These are phyloP conservation scores for Porphyridium purpureum DNA, from an alignment of 23 red algal genomes.

Conservation along the genomic window DNA sequence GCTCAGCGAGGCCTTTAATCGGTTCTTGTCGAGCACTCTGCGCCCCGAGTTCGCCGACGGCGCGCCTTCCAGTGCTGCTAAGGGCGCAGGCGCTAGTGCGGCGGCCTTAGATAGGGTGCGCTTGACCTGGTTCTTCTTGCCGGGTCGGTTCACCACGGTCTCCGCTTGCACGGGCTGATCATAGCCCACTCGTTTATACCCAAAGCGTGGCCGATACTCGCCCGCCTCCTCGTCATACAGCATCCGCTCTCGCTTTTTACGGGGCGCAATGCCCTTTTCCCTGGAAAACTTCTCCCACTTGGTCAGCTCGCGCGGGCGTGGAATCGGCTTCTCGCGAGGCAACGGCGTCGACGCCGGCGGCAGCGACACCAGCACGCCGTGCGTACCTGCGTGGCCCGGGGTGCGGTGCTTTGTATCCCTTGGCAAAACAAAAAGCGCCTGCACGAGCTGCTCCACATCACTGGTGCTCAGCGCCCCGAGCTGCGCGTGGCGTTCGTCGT, in stretches of 20 bases:
- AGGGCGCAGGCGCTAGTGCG: not conserved
- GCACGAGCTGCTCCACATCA: too few species aligned
- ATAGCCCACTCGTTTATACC: constrained; percentile 29
- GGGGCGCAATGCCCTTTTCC: constrained; percentile 65
- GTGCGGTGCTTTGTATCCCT: not conserved
- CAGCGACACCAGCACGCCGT: constrained; percentile 34
- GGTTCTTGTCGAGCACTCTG: constrained; percentile 14
- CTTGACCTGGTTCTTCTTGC: constrained; percentile 18
- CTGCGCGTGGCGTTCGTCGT: too few species aligned
- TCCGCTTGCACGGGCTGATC: not conserved
- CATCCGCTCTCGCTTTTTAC: constrained; percentile 65
- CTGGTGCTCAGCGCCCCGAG: too few species aligned
- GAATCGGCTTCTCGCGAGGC: constrained; percentile 78
- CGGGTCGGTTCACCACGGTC: constrained; percentile 10
- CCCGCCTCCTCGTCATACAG: constrained; percentile 48
- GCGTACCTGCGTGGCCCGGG: too few species aligned
- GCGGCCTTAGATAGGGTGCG: constrained; percentile 24
- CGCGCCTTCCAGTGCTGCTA: constrained; percentile 29
- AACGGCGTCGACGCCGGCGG: constrained; percentile 20
- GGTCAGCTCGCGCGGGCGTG: constrained; percentile 26
- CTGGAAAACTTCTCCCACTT: constrained; percentile 85
- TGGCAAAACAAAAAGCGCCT: constrained; percentile 1
- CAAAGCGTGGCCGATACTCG: constrained; percentile 51
- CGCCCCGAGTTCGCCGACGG: constrained; percentile 1
- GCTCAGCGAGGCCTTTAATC: constrained; percentile 19